These are phyloP conservation scores for Actinidia polygama DNA, from an alignment of 179 eudicot species.

Conservation along the genomic window DNA sequence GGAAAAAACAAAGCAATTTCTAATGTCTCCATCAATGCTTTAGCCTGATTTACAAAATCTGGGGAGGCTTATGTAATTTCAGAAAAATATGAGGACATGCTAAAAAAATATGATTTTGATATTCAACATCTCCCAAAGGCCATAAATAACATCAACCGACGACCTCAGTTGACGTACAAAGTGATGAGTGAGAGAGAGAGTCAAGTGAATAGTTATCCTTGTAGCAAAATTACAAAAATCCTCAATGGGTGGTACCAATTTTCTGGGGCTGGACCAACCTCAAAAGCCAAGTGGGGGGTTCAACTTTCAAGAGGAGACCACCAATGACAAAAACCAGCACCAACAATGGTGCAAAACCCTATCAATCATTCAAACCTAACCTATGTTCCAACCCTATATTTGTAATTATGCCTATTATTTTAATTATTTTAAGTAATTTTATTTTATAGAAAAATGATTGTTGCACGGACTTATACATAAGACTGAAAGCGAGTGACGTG, in stretches of 20 bases:
- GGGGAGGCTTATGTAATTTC: background rate
- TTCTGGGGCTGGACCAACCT: background rate
- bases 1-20: too few species aligned
- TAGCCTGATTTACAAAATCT: background rate
- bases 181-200: background rate
- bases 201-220: background rate
- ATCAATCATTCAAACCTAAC: constrained; percentile 8
- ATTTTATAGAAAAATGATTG: too few species aligned
- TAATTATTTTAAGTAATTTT: background rate
- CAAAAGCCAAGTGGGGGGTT: background rate
- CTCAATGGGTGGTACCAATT: background rate
- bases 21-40: too few species aligned
- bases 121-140: background rate
- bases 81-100: background rate
- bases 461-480: too few species aligned
- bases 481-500: too few species aligned
- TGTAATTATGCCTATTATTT: background rate
- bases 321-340: background rate
- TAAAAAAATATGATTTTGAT: background rate
- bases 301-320: background rate
- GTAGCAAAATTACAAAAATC: background rate
- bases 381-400: background rate
- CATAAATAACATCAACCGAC: background rate
- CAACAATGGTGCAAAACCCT: background rate
- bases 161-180: background rate